Percentiles rank a stretch among this genome's conserved stretches.
Evolutionary conservation across 2,329 filamentous ascomycete species (phyloP).

Genomic region (Chaetomium globosum): DNA sequence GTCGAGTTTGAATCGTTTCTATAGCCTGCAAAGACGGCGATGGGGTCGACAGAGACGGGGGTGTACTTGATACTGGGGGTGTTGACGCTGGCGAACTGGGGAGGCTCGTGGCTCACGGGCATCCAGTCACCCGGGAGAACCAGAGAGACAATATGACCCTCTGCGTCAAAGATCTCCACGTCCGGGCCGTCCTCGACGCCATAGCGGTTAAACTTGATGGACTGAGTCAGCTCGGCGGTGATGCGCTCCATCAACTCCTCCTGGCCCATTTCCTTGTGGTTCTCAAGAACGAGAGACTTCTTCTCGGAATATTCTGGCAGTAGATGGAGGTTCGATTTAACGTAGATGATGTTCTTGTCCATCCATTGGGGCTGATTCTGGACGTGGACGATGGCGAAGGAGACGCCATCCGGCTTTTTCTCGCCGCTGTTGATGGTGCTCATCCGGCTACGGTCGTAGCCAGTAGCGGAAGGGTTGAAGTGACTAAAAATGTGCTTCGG

Average conservation of each 20-base stretch:
- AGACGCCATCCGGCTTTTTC: slow-evolving; percentile 2
- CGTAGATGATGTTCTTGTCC: slow-evolving; percentile 11
- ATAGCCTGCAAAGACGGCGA: slow-evolving; percentile 15
- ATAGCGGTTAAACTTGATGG: slow-evolving; percentile 16
- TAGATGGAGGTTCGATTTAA: slow-evolving; percentile 11
- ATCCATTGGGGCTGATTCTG: slow-evolving; percentile 15
- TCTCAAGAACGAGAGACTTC: slow-evolving; percentile 8
- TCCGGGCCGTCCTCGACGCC: slow-evolving; percentile 26
- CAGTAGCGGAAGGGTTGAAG: slow-evolving; percentile 12
- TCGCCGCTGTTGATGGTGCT: slow-evolving; percentile 19
- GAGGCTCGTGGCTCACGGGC: not conserved
- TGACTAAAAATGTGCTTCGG: not conserved
- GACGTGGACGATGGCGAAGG: slow-evolving; percentile 11
- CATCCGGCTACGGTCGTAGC: not conserved
- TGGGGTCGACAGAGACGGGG: slow-evolving; percentile 5
- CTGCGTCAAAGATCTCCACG: slow-evolving; percentile 14
- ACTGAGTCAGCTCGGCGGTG: slow-evolving; percentile 4
- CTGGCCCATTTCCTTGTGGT: slow-evolving; percentile 3
- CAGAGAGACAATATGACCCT: not conserved
- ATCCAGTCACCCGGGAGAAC: slow-evolving; percentile 22
- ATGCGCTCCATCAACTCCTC: slow-evolving; percentile 9
- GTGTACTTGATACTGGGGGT: slow-evolving; percentile 22
- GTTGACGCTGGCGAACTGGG: slow-evolving; percentile 7
- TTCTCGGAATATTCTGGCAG: slow-evolving; percentile 22
- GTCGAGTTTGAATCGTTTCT: not conserved